These are phyloP conservation scores for Pleurotus giganteus DNA, from an alignment of 768 basidiomycete genomes.

Conservation along the genomic window DNA sequence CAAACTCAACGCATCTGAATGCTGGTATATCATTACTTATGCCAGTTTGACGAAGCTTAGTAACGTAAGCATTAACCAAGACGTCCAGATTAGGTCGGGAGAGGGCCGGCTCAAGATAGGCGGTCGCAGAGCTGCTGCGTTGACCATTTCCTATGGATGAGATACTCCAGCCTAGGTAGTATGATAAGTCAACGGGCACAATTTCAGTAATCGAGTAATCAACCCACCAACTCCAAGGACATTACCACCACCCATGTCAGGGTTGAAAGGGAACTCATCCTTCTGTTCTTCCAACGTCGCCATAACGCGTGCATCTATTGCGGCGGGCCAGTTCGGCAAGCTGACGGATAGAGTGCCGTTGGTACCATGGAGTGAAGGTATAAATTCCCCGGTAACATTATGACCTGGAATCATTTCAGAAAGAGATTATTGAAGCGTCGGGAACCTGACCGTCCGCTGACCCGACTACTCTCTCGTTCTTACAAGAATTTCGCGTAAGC, in stretches of 20 bases:
- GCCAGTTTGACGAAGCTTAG: slow-evolving; percentile 23
- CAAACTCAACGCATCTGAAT: slow-evolving; percentile 21
- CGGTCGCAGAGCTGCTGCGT: slow-evolving; percentile 36
- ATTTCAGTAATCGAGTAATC: too few species aligned
- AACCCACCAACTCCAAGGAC: slow-evolving; percentile 29
- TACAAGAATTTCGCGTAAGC: neutral
- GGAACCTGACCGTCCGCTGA: slow-evolving; percentile 28
- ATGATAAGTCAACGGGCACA: neutral
- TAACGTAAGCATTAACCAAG: slow-evolving; percentile 30
- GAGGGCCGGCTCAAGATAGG: slow-evolving; percentile 28
- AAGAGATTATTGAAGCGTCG: neutral
- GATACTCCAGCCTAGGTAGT: slow-evolving; percentile 28
- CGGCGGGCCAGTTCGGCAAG: slow-evolving; percentile 26
- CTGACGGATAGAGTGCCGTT: slow-evolving; percentile 30
- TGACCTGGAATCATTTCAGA: slow-evolving; percentile 15
- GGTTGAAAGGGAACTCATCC: slow-evolving; percentile 31
- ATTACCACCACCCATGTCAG: slow-evolving; percentile 32
- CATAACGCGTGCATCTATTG: slow-evolving; percentile 33
- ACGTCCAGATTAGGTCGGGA: slow-evolving; percentile 34
- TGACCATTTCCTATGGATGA: slow-evolving; percentile 27
- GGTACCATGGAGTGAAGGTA: slow-evolving; percentile 35
- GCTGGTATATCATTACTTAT: slow-evolving; percentile 9
- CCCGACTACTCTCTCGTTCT: slow-evolving; percentile 36
- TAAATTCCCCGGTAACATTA: slow-evolving; percentile 33
- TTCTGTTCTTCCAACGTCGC: slow-evolving; percentile 31